These are phyloP conservation scores for Auriscalpium orientale DNA, from an alignment of 768 basidiomycete genomes.

Conservation along the genomic window DNA sequence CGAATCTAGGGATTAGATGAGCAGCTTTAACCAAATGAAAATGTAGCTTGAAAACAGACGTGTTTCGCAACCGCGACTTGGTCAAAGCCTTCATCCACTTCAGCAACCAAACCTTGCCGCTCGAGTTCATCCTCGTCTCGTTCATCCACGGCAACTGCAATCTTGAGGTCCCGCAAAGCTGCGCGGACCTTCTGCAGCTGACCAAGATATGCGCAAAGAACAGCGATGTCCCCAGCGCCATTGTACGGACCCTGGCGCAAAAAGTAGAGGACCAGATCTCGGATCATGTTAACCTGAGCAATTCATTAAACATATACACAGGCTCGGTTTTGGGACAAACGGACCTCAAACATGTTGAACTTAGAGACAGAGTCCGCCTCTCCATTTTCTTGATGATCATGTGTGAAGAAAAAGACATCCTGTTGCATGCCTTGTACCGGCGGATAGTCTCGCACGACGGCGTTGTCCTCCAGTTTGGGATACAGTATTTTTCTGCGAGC, in stretches of 20 bases:
- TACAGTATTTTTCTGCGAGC: slow-evolving; percentile 50
- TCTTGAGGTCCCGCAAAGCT: slow-evolving; percentile 30
- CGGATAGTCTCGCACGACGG: slow-evolving; percentile 41
- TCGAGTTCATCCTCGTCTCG: slow-evolving; percentile 56
- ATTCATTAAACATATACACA: background rate
- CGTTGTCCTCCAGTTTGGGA: slow-evolving; percentile 50
- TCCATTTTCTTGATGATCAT: slow-evolving; percentile 53
- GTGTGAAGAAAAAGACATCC: slow-evolving; percentile 63
- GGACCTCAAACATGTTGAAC: slow-evolving; percentile 60
- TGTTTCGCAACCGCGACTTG: slow-evolving; percentile 44
- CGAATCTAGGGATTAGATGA: slow-evolving; percentile 37
- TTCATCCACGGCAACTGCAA: slow-evolving; percentile 64
- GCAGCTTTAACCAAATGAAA: background rate
- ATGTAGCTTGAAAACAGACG: slow-evolving; percentile 27
- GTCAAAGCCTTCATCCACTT: slow-evolving; percentile 33
- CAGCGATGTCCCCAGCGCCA: slow-evolving; percentile 41
- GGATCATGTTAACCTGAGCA: slow-evolving; percentile 34
- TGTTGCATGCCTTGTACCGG: slow-evolving; percentile 53
- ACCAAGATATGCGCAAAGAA: slow-evolving; percentile 47
- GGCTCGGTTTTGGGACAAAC: background rate
- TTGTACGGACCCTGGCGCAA: slow-evolving; percentile 45
- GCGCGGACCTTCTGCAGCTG: slow-evolving; percentile 40
- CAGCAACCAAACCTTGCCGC: slow-evolving; percentile 37
- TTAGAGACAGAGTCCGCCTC: slow-evolving; percentile 59
- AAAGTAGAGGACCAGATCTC: slow-evolving; percentile 46